Evolutionary conservation across 2,329 filamentous ascomycete species (phyloP), one percentile per base, ranked within the genome.

Genomic region (Neophaeococcomyces aloes): DNA sequence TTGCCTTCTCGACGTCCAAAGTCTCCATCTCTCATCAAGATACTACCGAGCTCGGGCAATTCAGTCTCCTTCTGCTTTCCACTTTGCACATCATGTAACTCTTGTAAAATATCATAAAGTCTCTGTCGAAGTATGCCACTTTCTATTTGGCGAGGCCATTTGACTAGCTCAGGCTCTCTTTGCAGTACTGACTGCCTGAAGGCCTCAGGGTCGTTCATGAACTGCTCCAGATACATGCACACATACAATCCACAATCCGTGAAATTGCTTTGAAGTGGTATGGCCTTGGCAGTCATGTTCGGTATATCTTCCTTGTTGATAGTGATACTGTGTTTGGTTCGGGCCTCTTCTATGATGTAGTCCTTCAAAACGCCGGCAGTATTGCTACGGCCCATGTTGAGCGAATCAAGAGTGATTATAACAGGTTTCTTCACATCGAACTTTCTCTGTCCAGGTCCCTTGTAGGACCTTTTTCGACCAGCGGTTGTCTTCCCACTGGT

Each of bases 191-290:
- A 79, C 15, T 65, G 65, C 13, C 84, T 70, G 52, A 93, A 91
- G 0, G 59, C 61, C 49, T 85, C 77, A 0, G 89, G 89, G 47
- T 86, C 66, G 41, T 77, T 71, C 13, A 93, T 72, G 50, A 98
- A 94, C 50, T 83, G 79, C 51, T 86, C 76, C 42, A 94, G 71
- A 56, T 96, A 98, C 2, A 81, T 83, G 3, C 95, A 67, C 2
- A 96, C 67, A 54, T 83, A 98, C 0, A 95, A 67, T 7, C 91
- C 91, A 56, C 91, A 98, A 59, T 98, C 91, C 48, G 77, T 88
- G 53, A 74, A 83, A 57, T 98, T 96, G 38, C 76, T 65, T 61
- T 98, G 91, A 48, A 75, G 66, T 0, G 91, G 89, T 11, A 95
- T 81, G 6, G 74, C 70, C 47, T 76, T 82, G 3, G 84, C 85